A percentile compares a stretch with the other conserved stretches of the same genome.
Evolutionary conservation across 139 green algal genomes (phyloP).

Genomic region (Coccomyxa sp.): DNA sequence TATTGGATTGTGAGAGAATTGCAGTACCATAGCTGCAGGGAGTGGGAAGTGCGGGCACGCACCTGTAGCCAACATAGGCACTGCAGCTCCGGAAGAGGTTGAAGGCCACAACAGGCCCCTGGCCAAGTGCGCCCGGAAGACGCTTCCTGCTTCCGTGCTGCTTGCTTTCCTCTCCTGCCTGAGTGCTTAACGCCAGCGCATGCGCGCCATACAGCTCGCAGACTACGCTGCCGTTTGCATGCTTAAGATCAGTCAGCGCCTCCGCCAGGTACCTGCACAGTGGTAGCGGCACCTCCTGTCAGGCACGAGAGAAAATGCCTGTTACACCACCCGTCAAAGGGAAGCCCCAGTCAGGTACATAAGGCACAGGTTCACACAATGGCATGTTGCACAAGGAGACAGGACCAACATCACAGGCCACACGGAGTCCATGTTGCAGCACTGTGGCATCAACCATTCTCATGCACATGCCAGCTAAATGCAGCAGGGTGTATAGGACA

Average conservation of each 20-base stretch:
- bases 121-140: slow-evolving; percentile 17
- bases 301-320: too few species aligned
- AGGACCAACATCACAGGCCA: background rate
- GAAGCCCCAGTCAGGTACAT: background rate
- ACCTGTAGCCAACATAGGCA: slow-evolving; percentile 62
- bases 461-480: too few species aligned
- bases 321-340: background rate
- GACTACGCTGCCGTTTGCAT: slow-evolving; percentile 51
- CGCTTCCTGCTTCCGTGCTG: background rate
- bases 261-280: slow-evolving; percentile 28
- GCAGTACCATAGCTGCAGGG: too few species aligned
- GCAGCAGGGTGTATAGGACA: too few species aligned
- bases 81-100: slow-evolving; percentile 73
- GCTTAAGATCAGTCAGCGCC: slow-evolving; percentile 48
- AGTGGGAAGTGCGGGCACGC: too few species aligned
- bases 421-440: too few species aligned
- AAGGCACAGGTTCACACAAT: background rate
- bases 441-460: too few species aligned
- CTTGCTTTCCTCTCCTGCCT: background rate
- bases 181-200: background rate
- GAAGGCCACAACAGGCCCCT: slow-evolving; percentile 82
- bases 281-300: too few species aligned
- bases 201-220: slow-evolving; percentile 63
- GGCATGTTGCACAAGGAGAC: background rate
- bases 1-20: too few species aligned